phyloP scores from a whole-genome alignment of 1,139 yeast species.

The Pichia sp. region DNA sequence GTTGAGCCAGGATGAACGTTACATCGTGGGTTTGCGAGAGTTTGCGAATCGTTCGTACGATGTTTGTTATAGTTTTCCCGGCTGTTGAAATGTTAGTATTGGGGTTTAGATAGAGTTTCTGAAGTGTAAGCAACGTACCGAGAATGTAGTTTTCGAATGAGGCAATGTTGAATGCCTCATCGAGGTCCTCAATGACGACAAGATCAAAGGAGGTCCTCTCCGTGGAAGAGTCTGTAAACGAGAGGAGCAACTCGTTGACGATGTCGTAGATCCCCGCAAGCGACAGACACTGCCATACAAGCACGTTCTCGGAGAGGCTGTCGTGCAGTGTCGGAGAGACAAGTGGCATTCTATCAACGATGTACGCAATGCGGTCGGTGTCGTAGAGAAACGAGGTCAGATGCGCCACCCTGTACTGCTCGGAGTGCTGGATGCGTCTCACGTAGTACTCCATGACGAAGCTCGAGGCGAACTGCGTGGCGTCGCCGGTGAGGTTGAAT shows the following conservation, averaged over 20 bases:
- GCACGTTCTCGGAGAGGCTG: not conserved
- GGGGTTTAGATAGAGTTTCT: not conserved
- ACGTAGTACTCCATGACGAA: constrained; percentile 23
- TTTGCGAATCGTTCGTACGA: constrained; percentile 23
- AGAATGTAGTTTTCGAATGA: constrained; percentile 23
- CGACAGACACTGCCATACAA: constrained; percentile 4
- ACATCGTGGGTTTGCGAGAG: constrained; percentile 22
- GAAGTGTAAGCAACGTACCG: constrained; percentile 23
- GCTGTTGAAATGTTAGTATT: constrained; percentile 20
- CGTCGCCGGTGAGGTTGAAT: not conserved
- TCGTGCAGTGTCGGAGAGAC: not conserved
- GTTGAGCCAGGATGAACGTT: constrained; percentile 18
- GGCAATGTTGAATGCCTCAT: constrained; percentile 28
- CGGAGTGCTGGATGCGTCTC: constrained; percentile 3
- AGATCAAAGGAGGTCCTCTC: constrained; percentile 9
- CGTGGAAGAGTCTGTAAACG: not conserved
- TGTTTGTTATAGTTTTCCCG: constrained; percentile 17
- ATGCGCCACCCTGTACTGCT: constrained; percentile 20
- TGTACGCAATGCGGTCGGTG: constrained; percentile 6
- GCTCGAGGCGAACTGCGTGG: constrained; percentile 5
- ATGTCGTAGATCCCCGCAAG: constrained; percentile 5
- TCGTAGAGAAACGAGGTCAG: constrained; percentile 19
- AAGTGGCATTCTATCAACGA: not conserved
- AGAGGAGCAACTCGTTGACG: not conserved
- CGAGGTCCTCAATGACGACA: constrained; percentile 30